phyloP scores from a whole-genome alignment of 805 yeast genomes.

The Kluyveromyces siamensis region DNA sequence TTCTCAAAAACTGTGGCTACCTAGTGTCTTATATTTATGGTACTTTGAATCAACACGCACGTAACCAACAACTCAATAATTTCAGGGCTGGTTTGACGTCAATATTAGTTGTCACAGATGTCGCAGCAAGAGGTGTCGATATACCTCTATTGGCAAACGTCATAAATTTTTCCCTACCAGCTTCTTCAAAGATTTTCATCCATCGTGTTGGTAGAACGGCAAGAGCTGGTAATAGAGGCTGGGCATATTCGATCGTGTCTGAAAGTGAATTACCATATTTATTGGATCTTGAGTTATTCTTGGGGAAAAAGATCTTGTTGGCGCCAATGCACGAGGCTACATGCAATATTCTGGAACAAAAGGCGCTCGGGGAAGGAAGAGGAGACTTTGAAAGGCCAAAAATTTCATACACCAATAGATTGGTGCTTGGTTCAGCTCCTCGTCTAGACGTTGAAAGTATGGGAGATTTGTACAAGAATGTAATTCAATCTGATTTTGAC shows the following conservation, averaged over 20 bases:
- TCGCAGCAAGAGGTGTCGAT: constrained; percentile 98
- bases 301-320: constrained; percentile 71
- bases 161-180: constrained; percentile 82
- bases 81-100: constrained; percentile 80
- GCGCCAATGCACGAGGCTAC: constrained; percentile 63
- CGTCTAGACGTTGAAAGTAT: constrained; percentile 58
- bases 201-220: constrained; percentile 99
- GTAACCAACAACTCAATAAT: constrained; percentile 77
- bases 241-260: constrained; percentile 88
- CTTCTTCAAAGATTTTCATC: constrained; percentile 84
- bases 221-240: constrained; percentile 95
- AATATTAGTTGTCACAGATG: constrained; percentile 93
- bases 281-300: constrained; percentile 79
- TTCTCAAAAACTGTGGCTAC: constrained; percentile 73
- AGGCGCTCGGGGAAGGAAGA: constrained; percentile 33
- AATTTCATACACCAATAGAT: constrained; percentile 60
- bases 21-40: constrained; percentile 89
- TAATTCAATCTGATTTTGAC: constrained; percentile 60
- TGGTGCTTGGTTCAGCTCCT: constrained; percentile 80
- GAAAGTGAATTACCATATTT: constrained; percentile 85
- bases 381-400: constrained; percentile 41
- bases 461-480: constrained; percentile 60
- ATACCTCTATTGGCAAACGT: constrained; percentile 94
- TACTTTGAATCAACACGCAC: constrained; percentile 88
- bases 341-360: constrained; percentile 40